A percentile compares a stretch with the other conserved stretches of the same genome.
phyloP scores from a whole-genome alignment of 768 basidiomycete genomes.

The Basidioascus undulatus region DNA sequence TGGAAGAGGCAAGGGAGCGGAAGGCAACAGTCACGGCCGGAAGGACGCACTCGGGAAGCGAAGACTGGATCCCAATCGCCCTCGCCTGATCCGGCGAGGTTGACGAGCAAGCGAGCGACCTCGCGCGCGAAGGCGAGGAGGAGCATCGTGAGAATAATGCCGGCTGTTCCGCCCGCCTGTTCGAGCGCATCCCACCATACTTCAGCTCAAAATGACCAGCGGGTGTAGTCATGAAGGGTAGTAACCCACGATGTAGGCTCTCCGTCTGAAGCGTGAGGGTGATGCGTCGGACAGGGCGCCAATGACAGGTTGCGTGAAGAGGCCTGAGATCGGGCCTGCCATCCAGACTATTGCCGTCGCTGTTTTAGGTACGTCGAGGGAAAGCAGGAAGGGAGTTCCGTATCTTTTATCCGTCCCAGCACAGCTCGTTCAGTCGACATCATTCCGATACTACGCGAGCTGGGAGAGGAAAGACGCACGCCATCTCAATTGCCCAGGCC shows the following conservation, averaged over 20 bases:
- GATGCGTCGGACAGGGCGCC: constrained; percentile 93
- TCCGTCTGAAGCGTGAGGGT: constrained; percentile 60
- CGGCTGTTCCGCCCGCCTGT: no score
- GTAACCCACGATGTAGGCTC: constrained; percentile 76
- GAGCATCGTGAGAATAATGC: constrained; percentile 51
- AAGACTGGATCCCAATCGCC: constrained; percentile 88
- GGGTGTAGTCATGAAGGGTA: no score
- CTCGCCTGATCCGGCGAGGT: constrained; percentile 42
- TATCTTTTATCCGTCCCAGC: constrained; percentile 30
- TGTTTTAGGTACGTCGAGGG: constrained; percentile 56
- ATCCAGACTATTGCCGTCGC: constrained; percentile 80
- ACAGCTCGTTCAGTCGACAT: not conserved
- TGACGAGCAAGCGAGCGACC: constrained; percentile 46
- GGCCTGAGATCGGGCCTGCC: constrained; percentile 62
- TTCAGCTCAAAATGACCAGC: no score
- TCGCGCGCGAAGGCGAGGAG: constrained; percentile 60
- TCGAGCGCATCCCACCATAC: no score
- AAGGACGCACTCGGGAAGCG: no score
- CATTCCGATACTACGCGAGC: not conserved
- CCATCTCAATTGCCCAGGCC: constrained; percentile 79
- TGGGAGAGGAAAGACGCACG: constrained; percentile 26
- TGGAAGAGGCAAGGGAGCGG: no score
- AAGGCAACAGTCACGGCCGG: no score
- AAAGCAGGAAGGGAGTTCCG: constrained; percentile 76
- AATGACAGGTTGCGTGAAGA: constrained; percentile 82